phyloP scores from a whole-genome alignment of 1,284 basidiomycete species.

The Tilletia indica region DNA sequence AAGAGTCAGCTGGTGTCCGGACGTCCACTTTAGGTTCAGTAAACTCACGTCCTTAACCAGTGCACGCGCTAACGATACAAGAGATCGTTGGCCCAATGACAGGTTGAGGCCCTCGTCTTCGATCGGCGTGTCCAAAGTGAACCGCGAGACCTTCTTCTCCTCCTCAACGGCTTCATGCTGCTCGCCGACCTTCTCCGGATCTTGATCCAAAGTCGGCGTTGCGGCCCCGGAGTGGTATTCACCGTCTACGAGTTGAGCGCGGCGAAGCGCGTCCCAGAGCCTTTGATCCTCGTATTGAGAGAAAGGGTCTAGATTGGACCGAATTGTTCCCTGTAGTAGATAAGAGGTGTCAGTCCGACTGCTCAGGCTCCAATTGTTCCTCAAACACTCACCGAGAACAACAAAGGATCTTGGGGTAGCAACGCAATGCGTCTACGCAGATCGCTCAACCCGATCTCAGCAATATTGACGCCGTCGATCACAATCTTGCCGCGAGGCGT shows the following conservation, averaged over 20 bases:
- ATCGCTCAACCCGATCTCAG: slow-evolving; percentile 60
- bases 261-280: slow-evolving; percentile 54
- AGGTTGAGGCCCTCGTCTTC: slow-evolving; percentile 55
- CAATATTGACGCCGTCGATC: slow-evolving; percentile 68
- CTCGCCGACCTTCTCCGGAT: slow-evolving; percentile 24
- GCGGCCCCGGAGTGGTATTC: slow-evolving; percentile 18
- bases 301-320: slow-evolving; percentile 57
- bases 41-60: slow-evolving; percentile 44
- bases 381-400: slow-evolving; percentile 37
- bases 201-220: not conserved
- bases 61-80: slow-evolving; percentile 55
- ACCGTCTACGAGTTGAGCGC: slow-evolving; percentile 51
- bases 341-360: too few relatives aligned
- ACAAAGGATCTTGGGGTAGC: slow-evolving; percentile 53
- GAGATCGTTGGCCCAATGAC: slow-evolving; percentile 55
- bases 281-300: slow-evolving; percentile 54
- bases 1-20: not conserved
- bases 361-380: too few relatives aligned
- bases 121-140: slow-evolving; percentile 52
- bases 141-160: slow-evolving; percentile 35
- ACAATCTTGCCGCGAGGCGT: slow-evolving; percentile 65
- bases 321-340: slow-evolving; percentile 47
- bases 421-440: slow-evolving; percentile 48
- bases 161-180: slow-evolving; percentile 29
- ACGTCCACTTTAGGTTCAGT: slow-evolving; percentile 5